Evolutionary conservation across 2,329 filamentous ascomycete species (phyloP), one percentile per base, ranked within the genome.

Genomic region (Fusarium hostae): DNA sequence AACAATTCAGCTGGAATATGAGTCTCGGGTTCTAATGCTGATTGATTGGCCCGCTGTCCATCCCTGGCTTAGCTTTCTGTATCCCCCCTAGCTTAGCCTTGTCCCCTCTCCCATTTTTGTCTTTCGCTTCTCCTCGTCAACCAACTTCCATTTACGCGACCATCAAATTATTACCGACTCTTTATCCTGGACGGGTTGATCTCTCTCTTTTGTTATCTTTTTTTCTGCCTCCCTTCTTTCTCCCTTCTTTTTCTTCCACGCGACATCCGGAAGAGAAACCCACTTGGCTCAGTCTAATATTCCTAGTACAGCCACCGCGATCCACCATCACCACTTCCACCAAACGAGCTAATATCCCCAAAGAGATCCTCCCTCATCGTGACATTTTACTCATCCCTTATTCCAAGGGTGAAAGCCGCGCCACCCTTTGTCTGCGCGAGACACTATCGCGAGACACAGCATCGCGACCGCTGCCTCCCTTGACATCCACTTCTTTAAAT

Each of bases 291-390:
- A 26, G 35, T 41, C n/a, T 32, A 61, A 30, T 30, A 63, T 63
- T 52, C 64, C 63, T 67, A 68, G 64, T 40, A 50, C 57, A 67
- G 37, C 56, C 56, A 43, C 64, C 20, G 26, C n/a, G 64, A 67
- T 67, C 64, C 64, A 67, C 64, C 63, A 68, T 67, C 64, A 67
- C 63, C 63, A 68, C 39, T 67, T 67, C 63, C 56, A 62, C 63
- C 64, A 55, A 44, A 44, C 32, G 39, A 51, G 37, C 63, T 67
- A 67, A 68, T 68, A 68, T 68, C 63, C 64, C 63, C 26, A 32
- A n/a, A 55, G 30, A 59, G 20, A 18, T 28, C 39, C 30, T 57
- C 32, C 32, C 45, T 59, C 57, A 16, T 41, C 35, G 18, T 22
- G 47, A 45, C 32, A 24, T 41, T 41, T n/a, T 40, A 24, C 26